phyloP scores from a whole-genome alignment of 768 basidiomycete genomes.

The Lanmaoa pseudosensibilis region DNA sequence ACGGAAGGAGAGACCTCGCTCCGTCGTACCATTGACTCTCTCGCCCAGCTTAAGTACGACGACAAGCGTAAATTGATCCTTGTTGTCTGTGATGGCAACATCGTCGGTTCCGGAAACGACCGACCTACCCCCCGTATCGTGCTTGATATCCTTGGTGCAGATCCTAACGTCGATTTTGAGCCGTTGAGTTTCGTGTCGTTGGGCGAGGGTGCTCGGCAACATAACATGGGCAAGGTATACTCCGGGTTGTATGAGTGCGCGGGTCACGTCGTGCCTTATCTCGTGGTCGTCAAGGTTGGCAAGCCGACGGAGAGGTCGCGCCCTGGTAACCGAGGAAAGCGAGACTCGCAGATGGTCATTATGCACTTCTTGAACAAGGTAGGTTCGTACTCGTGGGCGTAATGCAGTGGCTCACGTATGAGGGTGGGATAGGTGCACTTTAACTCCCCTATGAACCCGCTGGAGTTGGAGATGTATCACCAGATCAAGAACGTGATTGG shows the following conservation, averaged over 20 bases:
- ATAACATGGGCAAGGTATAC: constrained; percentile 98
- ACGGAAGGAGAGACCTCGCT: constrained; percentile 92
- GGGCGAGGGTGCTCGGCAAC: constrained; percentile 93
- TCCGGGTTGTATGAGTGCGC: constrained; percentile 92
- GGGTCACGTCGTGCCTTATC: constrained; percentile 94
- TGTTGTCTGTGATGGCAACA: constrained; percentile 97
- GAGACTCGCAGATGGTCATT: constrained; percentile 93
- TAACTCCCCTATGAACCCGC: constrained; percentile 92
- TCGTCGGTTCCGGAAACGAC: constrained; percentile 96
- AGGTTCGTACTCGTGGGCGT: constrained; percentile 8
- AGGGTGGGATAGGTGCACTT: constrained; percentile 76
- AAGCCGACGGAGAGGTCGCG: constrained; percentile 91
- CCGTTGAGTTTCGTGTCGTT: constrained; percentile 92
- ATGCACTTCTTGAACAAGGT: constrained; percentile 99
- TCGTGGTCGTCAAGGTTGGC: constrained; percentile 90
- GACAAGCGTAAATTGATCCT: constrained; percentile 96
- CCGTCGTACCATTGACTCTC: constrained; percentile 86
- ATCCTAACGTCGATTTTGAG: constrained; percentile 91
- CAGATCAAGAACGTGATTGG: constrained; percentile 99
- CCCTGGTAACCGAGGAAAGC: constrained; percentile 97
- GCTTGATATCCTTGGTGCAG: constrained; percentile 92
- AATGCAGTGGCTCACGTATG: neutral
- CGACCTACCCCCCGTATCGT: constrained; percentile 95
- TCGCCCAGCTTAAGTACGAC: constrained; percentile 94
- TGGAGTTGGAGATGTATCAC: constrained; percentile 98